Percentiles rank a stretch among this genome's conserved stretches.
These are phyloP conservation scores for Fusarium udum DNA, from an alignment of 2,329 filamentous ascomycete genomes.

Conservation along the genomic window DNA sequence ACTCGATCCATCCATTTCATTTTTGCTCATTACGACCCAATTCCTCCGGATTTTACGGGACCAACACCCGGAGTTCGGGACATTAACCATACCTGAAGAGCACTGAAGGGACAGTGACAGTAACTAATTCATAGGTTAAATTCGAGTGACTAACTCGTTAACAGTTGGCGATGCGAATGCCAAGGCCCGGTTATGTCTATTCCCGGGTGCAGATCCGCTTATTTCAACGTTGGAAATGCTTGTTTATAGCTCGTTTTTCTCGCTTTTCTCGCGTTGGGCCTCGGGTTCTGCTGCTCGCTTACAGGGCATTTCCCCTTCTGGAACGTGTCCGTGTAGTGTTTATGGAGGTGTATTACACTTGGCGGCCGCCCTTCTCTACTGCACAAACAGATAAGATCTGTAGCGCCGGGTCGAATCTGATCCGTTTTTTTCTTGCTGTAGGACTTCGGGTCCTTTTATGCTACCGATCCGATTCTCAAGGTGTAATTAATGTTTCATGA, in stretches of 20 bases:
- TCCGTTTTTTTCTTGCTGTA: slow-evolving; percentile 14
- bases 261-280: slow-evolving; percentile 12
- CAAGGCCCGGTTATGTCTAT: slow-evolving; percentile 17
- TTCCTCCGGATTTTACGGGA: background rate
- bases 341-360: background rate
- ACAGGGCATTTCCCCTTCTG: slow-evolving; percentile 1
- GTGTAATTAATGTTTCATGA: background rate
- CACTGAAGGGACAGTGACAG: background rate
- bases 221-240: slow-evolving; percentile 8
- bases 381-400: background rate
- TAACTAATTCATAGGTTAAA: slow-evolving; percentile 2
- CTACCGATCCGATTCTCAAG: slow-evolving; percentile 4
- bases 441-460: slow-evolving; percentile 28
- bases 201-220: slow-evolving; percentile 24
- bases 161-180: background rate
- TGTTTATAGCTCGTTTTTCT: slow-evolving; percentile 9
- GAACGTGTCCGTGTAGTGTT: background rate
- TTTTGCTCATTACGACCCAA: background rate
- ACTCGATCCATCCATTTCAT: slow-evolving; percentile 1
- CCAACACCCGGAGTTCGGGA: background rate
- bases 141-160: background rate
- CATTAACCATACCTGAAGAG: background rate
- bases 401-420: slow-evolving; percentile 10
- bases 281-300: slow-evolving; percentile 7
- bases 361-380: slow-evolving; percentile 34